These are phyloP conservation scores for Colletotrichum tanaceti DNA, from an alignment of 2,329 filamentous ascomycete species.

Conservation along the genomic window DNA sequence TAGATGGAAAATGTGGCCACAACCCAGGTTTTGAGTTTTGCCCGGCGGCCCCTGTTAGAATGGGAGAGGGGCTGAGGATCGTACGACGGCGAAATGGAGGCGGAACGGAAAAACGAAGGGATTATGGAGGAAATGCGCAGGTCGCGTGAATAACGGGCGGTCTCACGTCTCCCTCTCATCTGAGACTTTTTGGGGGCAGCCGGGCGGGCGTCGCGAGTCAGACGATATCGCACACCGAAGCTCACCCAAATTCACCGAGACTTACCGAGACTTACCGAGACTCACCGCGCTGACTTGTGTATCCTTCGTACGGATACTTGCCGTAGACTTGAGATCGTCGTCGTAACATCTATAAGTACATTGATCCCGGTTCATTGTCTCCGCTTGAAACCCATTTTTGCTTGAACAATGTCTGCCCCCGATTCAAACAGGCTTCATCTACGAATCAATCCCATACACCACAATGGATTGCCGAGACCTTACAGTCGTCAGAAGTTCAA, in stretches of 20 bases:
- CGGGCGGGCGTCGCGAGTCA: conserved; percentile 32
- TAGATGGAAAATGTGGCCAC: not conserved
- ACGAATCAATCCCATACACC: accelerated
- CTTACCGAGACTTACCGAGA: not conserved
- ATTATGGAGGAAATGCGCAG: not conserved
- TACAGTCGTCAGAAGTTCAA: no score
- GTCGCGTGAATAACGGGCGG: not conserved
- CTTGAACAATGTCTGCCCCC: no score
- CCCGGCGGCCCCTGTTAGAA: not conserved
- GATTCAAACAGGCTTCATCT: no score
- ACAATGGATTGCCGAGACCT: not conserved
- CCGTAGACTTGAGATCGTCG: not conserved
- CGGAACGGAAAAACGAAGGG: conserved; percentile 38
- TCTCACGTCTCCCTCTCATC: no score
- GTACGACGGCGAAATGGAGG: not conserved
- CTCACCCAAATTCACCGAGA: not conserved
- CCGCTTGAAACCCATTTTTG: no score
- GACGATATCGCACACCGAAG: not conserved
- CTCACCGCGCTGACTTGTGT: not conserved
- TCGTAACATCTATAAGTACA: not conserved
- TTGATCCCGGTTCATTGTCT: no score
- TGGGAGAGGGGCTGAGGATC: not conserved
- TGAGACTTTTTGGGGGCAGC: not conserved
- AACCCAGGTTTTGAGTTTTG: conserved; percentile 10
- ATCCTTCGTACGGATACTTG: no score